Percentiles rank a stretch among this genome's conserved stretches.
Conservation (phyloP, 2,329 filamentous ascomycete genomes). For the Hypoxylon sp. region DNA sequence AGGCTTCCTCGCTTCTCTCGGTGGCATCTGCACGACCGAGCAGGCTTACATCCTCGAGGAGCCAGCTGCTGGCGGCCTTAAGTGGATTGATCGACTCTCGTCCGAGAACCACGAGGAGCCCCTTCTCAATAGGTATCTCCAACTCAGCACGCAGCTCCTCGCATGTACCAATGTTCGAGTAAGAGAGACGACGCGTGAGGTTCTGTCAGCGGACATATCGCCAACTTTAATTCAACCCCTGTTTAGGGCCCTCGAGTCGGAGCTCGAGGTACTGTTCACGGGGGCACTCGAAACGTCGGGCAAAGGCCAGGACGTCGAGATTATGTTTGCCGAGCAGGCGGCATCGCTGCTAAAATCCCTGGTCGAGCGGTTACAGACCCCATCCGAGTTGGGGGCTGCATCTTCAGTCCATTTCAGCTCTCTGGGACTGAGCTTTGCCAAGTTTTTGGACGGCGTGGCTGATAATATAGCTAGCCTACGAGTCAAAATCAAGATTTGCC, state of each 20-base stretch:
- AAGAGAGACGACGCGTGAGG: slow-evolving; percentile 71
- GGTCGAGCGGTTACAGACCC: slow-evolving; percentile 69
- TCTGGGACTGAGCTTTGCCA: slow-evolving; percentile 71
- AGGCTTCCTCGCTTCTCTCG: slow-evolving; percentile 72
- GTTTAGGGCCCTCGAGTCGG: slow-evolving; percentile 70
- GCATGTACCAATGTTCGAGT: slow-evolving; percentile 70
- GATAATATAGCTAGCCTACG: slow-evolving; percentile 65
- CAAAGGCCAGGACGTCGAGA: slow-evolving; percentile 65
- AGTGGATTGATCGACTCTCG: slow-evolving; percentile 70
- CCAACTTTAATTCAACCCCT: slow-evolving; percentile 67
- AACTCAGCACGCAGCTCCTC: slow-evolving; percentile 69
- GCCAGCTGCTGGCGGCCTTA: slow-evolving; percentile 61
- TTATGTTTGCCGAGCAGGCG: slow-evolving; percentile 73
- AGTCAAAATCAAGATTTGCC: slow-evolving; percentile 74
- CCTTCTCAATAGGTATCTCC: slow-evolving; percentile 66
- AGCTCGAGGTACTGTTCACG: slow-evolving; percentile 69
- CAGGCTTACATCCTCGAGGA: slow-evolving; percentile 66
- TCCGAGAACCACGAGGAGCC: slow-evolving; percentile 68
- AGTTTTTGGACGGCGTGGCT: slow-evolving; percentile 66
- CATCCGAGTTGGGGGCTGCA: slow-evolving; percentile 67
- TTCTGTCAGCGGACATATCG: slow-evolving; percentile 70
- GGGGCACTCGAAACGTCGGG: slow-evolving; percentile 60
- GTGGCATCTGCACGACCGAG: slow-evolving; percentile 70
- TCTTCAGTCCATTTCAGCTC: slow-evolving; percentile 70
- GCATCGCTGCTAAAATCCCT: slow-evolving; percentile 69